These are phyloP conservation scores for Candida fluviatilis DNA, from an alignment of 805 yeast species.

Conservation along the genomic window DNA sequence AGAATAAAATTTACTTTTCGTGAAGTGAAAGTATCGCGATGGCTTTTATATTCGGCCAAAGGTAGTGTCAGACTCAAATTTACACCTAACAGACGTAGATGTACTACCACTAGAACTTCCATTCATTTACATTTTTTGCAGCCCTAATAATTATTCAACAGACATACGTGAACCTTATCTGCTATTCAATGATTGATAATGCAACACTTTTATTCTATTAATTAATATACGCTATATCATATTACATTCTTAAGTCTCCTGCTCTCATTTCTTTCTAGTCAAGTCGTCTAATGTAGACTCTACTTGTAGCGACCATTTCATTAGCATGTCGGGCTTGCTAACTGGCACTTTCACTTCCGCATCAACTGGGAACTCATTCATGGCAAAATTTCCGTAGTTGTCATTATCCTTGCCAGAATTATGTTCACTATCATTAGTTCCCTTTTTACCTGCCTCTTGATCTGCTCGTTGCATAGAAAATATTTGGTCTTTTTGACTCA, in stretches of 20 bases:
- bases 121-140: neutral
- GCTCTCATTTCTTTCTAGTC: neutral
- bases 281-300: constrained; percentile 1
- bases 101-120: neutral
- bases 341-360: constrained; percentile 10
- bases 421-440: neutral
- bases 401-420: constrained; percentile 1
- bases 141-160: too few relatives aligned
- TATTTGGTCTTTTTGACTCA: constrained; percentile 35
- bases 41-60: too few relatives aligned
- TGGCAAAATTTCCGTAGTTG: constrained; percentile 10
- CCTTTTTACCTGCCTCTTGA: constrained; percentile 7
- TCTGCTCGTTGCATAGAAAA: constrained; percentile 28
- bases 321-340: constrained; percentile 11
- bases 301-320: constrained; percentile 14
- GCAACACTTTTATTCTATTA: neutral
- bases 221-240: neutral
- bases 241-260: neutral
- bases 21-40: too few relatives aligned
- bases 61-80: neutral
- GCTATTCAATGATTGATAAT: neutral
- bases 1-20: too few relatives aligned
- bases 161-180: too few relatives aligned
- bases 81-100: neutral
- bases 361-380: constrained; percentile 5